Conservation (phyloP, 345 rosid species). For the Rhizophora apiculata region DNA sequence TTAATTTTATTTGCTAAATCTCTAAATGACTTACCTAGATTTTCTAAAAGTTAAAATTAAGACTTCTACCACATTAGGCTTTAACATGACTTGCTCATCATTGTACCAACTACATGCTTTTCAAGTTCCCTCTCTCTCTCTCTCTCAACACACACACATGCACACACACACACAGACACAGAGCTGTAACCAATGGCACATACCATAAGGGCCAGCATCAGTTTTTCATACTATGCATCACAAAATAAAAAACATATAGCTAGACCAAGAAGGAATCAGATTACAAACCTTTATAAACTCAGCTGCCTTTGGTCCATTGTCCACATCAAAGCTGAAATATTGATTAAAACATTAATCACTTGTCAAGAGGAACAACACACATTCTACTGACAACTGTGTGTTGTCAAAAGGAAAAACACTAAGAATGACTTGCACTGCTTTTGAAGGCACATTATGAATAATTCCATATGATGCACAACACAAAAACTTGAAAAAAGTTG, state of each 20-base stretch:
- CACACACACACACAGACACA: too few relatives aligned
- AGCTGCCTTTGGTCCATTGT: constrained; percentile 95
- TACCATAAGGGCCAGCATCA: neutral
- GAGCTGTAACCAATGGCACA: too few relatives aligned
- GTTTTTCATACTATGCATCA: neutral
- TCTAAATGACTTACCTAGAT: too few relatives aligned
- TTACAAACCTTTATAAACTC: constrained; percentile 78
- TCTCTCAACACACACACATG: too few relatives aligned
- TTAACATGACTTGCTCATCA: too few relatives aligned
- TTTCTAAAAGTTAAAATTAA: too few relatives aligned
- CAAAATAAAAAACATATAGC: neutral
- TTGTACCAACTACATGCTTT: too few relatives aligned
- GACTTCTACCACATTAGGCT: too few relatives aligned
- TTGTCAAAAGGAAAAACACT: neutral
- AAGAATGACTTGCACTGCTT: neutral
- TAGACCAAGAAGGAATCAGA: neutral
- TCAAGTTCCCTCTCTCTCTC: too few relatives aligned
- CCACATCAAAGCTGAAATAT: constrained; percentile 70
- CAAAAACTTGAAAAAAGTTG: neutral
- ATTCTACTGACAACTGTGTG: neutral
- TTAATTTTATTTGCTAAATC: too few relatives aligned
- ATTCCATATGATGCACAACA: neutral
- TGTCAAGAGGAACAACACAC: neutral
- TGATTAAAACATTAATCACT: constrained; percentile 8
- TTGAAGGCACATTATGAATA: too few relatives aligned